A percentile compares a stretch with the other conserved stretches of the same genome.
Conservation (phyloP, 108 stramenopile genomes). For the Poteriospumella lacustris region DNA sequence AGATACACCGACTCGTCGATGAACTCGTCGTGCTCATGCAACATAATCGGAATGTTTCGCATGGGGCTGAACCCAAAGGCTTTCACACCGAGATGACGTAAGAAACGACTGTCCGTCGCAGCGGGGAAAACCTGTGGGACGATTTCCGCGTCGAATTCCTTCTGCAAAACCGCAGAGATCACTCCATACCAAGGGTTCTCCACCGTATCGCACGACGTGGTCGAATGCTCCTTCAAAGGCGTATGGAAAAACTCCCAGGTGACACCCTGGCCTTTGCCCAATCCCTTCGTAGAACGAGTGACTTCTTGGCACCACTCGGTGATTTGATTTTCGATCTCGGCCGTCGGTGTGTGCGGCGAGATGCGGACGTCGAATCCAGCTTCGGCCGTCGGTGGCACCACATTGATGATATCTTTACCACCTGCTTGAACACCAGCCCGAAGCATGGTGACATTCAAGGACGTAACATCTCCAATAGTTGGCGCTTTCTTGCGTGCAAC, state of each 20-base stretch:
- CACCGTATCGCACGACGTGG: constrained; percentile 63
- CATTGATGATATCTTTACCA: constrained; percentile 63
- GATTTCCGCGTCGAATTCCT: constrained; percentile 56
- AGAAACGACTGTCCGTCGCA: constrained; percentile 84
- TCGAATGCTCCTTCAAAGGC: constrained; percentile 52
- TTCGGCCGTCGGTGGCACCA: constrained; percentile 74
- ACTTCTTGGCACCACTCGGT: constrained; percentile 79
- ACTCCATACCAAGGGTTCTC: constrained; percentile 83
- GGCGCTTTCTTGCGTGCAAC: constrained; percentile 53
- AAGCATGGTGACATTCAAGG: constrained; percentile 84
- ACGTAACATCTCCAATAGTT: constrained; percentile 83
- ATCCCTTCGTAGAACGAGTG: neutral
- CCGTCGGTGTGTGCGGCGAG: constrained; percentile 68
- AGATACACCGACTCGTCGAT: constrained; percentile 72
- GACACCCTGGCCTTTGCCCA: constrained; percentile 39
- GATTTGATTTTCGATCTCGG: constrained; percentile 71
- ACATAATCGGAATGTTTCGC: constrained; percentile 77
- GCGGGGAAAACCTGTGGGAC: constrained; percentile 90
- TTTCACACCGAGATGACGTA: constrained; percentile 73
- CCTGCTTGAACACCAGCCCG: constrained; percentile 66
- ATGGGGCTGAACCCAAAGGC: constrained; percentile 92
- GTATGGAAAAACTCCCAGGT: constrained; percentile 66
- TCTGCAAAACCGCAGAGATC: constrained; percentile 60
- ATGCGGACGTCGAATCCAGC: constrained; percentile 91
- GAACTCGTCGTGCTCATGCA: constrained; percentile 95